Evolutionary conservation across 371 early-diverging fungal genomes (phyloP).

Genomic region (Apophysomyces elegans): DNA sequence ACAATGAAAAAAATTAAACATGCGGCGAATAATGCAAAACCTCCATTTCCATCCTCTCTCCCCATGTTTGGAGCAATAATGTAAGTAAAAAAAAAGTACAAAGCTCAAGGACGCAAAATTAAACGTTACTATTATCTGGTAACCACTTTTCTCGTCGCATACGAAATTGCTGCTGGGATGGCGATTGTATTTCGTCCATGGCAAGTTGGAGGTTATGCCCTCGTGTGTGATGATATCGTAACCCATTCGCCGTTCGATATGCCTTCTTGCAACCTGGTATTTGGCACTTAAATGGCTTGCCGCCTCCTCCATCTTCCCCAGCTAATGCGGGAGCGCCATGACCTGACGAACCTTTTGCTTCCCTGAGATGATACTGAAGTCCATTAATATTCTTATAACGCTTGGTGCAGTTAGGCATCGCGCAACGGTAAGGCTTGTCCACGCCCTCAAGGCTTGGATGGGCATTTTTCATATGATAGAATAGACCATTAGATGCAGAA

Average conservation of each 20-base stretch:
- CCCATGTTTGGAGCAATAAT: constrained; percentile 7
- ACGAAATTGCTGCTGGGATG: constrained; percentile 4
- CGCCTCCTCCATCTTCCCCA: constrained; percentile 14
- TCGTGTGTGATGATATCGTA: constrained; percentile 48
- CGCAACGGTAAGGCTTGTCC: constrained; percentile 80
- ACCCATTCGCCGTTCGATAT: constrained; percentile 46
- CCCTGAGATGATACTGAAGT: constrained; percentile 90
- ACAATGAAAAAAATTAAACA: background rate
- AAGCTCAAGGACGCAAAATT: constrained; percentile 2
- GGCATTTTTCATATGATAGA: constrained; percentile 68
- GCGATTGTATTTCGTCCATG: constrained; percentile 2
- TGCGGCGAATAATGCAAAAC: constrained; percentile 11
- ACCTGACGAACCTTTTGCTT: constrained; percentile 71
- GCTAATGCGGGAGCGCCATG: constrained; percentile 29
- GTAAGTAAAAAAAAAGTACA: constrained; percentile 10
- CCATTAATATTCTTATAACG: constrained; percentile 98
- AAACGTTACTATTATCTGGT: constrained; percentile 5
- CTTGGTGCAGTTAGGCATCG: constrained; percentile 82
- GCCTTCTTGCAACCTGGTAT: constrained; percentile 52
- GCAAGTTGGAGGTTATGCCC: constrained; percentile 30
- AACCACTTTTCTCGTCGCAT: constrained; percentile 10
- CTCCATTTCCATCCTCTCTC: background rate
- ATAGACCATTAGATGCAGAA: constrained; percentile 61
- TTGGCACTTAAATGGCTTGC: constrained; percentile 37
- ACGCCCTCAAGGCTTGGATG: constrained; percentile 55